A percentile compares a stretch with the other conserved stretches of the same genome.
Evolutionary conservation across 257 asterid species (phyloP).

Genomic region (Nicotiana undulata): DNA sequence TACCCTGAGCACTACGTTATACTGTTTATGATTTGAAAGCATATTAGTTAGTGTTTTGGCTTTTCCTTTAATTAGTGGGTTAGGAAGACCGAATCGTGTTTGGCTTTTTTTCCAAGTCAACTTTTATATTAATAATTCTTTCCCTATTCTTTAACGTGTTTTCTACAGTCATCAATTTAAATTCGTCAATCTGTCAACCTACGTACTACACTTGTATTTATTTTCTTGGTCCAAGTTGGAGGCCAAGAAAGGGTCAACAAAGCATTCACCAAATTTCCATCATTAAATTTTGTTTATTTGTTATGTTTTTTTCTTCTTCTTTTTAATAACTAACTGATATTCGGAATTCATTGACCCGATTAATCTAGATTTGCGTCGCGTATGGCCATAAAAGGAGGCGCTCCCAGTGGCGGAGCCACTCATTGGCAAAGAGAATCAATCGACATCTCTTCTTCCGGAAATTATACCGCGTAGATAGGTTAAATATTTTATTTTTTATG

Average conservation of each 20-base stretch:
- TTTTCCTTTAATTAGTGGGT: not conserved
- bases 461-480: no score
- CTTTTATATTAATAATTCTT: not conserved
- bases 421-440: no score
- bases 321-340: not conserved
- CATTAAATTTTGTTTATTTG: not conserved
- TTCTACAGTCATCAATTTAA: not conserved
- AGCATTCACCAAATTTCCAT: not conserved
- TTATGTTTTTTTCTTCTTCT: not conserved
- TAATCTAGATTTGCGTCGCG: accelerated
- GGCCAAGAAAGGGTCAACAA: not conserved
- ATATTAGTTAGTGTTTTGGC: constrained; percentile 7
- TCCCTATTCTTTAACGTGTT: not conserved
- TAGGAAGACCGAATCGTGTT: not conserved
- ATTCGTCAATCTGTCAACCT: not conserved
- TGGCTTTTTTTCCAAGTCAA: not conserved
- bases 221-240: constrained; percentile 2
- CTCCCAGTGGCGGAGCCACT: no score
- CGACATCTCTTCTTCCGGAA: no score
- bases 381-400: not conserved
- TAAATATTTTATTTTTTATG: no score
- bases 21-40: not conserved
- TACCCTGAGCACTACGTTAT: not conserved
- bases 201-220: not conserved
- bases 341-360: not conserved